Conservation (phyloP, 371 early-diverging fungal species). For the Mucor indicus region DNA sequence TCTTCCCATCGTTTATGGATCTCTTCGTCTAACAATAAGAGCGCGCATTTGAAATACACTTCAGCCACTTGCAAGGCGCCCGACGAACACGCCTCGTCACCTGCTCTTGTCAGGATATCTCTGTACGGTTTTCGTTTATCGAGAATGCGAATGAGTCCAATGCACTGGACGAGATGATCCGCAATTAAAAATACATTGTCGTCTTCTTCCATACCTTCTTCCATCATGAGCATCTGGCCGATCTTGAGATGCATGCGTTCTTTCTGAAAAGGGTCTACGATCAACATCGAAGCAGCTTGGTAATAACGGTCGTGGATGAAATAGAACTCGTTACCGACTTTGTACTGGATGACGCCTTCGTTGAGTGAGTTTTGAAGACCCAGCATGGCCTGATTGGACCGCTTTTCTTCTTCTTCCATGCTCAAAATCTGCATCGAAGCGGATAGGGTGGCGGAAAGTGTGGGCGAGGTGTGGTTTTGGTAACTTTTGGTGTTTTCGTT, state of each 20-base stretch:
- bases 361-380: conserved; percentile 35
- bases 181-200: conserved; percentile 33
- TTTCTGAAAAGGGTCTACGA: conserved; percentile 13
- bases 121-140: conserved; percentile 20
- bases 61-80: conserved; percentile 33
- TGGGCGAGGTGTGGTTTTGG: too few species aligned
- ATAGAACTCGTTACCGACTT: conserved; percentile 33
- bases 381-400: conserved; percentile 23
- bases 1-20: conserved; percentile 21
- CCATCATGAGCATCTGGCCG: conserved; percentile 33
- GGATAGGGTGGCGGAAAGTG: background rate
- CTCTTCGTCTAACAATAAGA: conserved; percentile 20
- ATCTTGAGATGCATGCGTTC: conserved; percentile 40
- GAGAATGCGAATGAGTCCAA: conserved; percentile 20
- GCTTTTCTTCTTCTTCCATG: conserved; percentile 6
- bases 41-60: conserved; percentile 27
- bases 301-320: conserved; percentile 43
- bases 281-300: conserved; percentile 39
- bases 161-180: conserved; percentile 39
- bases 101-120: conserved; percentile 30
- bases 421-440: background rate
- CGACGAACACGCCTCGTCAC: conserved; percentile 30
- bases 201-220: conserved; percentile 16
- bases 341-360: conserved; percentile 37
- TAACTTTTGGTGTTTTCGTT: too few species aligned